Base-by-base conservation (phyloP, 495 filamentous ascomycete genomes). In the Neurospora sp. region DNA sequence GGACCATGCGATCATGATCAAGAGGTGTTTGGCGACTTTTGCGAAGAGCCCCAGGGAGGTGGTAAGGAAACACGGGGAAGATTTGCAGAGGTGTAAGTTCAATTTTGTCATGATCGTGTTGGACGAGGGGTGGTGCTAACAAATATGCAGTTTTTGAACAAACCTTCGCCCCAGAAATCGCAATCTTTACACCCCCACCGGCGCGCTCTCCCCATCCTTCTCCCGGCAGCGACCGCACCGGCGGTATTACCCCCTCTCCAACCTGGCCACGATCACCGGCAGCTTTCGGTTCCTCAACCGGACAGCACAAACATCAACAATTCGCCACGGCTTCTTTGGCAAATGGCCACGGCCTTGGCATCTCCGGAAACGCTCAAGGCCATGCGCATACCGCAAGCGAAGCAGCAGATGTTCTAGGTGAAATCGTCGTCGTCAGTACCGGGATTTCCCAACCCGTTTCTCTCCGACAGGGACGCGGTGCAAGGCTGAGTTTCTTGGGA, bases 1-100 rank as follows among this genome's bases (percentile, higher is more conserved):
- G 69, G 96, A 99, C 78, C 94, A 99, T 78, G 93, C 93, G 5
- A 86, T 94, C 53, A 88, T 91, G 75, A 89, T 98, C 78, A 94
- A 94, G 83, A 89, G 93, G 72, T 94, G 93, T 75, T 79, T 99
- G 70, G 85, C 87, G 9, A 86, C 91, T 71, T 93, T 92, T 78
- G 40, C 88, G 83, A 77, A 87, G 85, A 87, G 89, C 87, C 74
- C 84, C 87, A 76, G 85, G 78, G 77, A 85, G 78, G 72, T 79
- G 75, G 83, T 84, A 75, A 77, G 76, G 27, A 75, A 79, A 71
- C 78, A 78, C 70, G 74, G 85, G 48, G 80, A 85, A 79, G 81
- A 84, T 75, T 78, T 85, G 39, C 79, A 85, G 75, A 79, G 81
- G 84, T 78, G 89, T 89, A 73, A 85, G 89, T 74, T 84, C 74